Evolutionary conservation across 352 stramenopile species (phyloP), one percentile per base, ranked within the genome.

Genomic region (Phytophthora niederhauseri): DNA sequence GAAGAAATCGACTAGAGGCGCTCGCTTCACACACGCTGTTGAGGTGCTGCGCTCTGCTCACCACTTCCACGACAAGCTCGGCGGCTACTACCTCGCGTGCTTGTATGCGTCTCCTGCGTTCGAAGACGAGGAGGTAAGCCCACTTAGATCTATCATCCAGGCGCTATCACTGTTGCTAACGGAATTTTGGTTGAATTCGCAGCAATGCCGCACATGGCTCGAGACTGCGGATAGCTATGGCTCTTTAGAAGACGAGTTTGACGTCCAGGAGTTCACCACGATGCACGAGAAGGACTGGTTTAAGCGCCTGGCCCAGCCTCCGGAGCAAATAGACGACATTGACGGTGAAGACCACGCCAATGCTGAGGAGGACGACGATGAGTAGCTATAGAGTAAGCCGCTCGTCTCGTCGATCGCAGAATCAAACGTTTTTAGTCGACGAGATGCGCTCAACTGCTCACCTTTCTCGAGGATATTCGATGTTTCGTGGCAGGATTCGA

Each of bases 21-120:
- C 58, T 28, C 78, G 68, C 4, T 90, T 83, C 15, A 65, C 68
- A 1, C 82, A 89, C 30, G 78, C 87, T 3, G 75, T 94, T 41
- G 75, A 93, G 31, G 75, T 92, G 34, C 68, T 95, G 11, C 80
- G 79, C 0, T 81, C 78, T 11, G 85, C 87, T 4, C 87, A 95
- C 64, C 85, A 94, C 57, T 90, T 93, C 36, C 85, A 95, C 67
- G 87, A 95, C 73, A 89, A 91, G 65, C 80, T 95, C 17, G 87
- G 87, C 0, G 86, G 84, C 55, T 95, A 95, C 63, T 80, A 84
- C 46, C 73, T 95, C 8, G 84, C 87, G 7, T 83, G 73, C 62
- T 62, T 94, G 51, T 94, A 90, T 61, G 87, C 87, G 4, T 69
- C 70, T 1, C 59, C 78, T 1, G 60, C 64, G 17, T 91, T 89